Base-by-base conservation (phyloP, 2,329 filamentous ascomycete species). In the Aspergillus sp. region DNA sequence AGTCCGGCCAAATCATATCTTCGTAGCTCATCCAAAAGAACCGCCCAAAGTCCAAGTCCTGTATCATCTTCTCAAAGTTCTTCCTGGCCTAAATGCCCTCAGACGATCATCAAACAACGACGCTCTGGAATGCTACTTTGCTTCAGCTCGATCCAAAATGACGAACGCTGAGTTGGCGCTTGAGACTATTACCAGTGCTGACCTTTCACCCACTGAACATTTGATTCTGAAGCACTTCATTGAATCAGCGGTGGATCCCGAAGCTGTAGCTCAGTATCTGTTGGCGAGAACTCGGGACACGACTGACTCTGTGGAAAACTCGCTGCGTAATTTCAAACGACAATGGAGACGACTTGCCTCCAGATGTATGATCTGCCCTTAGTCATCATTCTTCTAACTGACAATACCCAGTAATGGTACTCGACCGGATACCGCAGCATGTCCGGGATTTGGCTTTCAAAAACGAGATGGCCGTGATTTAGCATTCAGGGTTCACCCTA, bases 211-310 rank as follows among this genome's bases (percentile, higher is more conserved):
- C 1, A 53, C 50, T 0, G 51, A 43, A 6, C 53, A 55, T 7
- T 19, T 55, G 7, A 15, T 55, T 13, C 53, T 55, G 23, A 46
- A 34, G 15, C 41, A 55, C 17, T 53, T 53, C 31, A 41, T 55
- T 3, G 53, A 55, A 6, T 7, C 19, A 7, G 53, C 53, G 6
- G 38, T 55, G 5, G 19, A 55, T 9, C 53, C 53, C 1, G 25
- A 46, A 2, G 23, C 7, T 2, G 53, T 41, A 13, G 53, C 41
- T 0, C 11, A 23, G 17, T 48, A 47, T 22, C 11, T 34, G 4
- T 1, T 55, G 3, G 23, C 41, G 2, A 47, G 25, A 46, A 28
- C 34, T 2, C 4, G 47, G 28, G 15, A 13, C 19, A 47, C 53
- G 1, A n/a, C 19, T 1, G 11, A 31, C 3, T 19, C 31, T 3